Base-by-base conservation (phyloP, 306 rosid genomes). In the Arachis hypogaea region DNA sequence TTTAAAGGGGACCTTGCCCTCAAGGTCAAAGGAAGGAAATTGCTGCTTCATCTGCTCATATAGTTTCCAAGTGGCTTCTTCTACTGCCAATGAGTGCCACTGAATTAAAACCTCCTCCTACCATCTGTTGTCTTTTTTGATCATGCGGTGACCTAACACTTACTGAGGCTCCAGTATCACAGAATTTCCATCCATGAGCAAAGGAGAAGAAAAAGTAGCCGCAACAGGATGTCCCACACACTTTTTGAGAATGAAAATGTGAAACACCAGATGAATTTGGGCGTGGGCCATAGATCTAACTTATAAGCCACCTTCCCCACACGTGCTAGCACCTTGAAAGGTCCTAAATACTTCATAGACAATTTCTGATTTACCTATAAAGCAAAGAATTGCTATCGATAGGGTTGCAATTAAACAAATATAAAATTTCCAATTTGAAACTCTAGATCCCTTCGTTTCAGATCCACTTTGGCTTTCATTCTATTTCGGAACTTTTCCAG, bases 381-480 rank as follows among this genome's bases (percentile, higher is more conserved):
- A 7, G 44, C 44, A 4, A 41, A 4, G 0, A 4, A 41, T 4
- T 7, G 1, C 3, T 66, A 11, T 0, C 28, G 0, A 1, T 66
- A 49, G 7, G 59, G 71, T 1, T 49, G 59, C 11, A 49, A 5
- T 2, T 49, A 45, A 0, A 66, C 22, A 22, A 9, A 11, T 0
- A 66, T 56, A 7, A 0, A 66, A 5, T 14, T 1, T 0, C 7
- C 57, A 1, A 66, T 22, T 0, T 3, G 6, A 9, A 9, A 46
- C 0, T 0, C 0, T 2, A 66, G 22, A 0, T 66, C 28, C 28
- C 42, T 0, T 5, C 11, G 0, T 56, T 22, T 2, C 0, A 0
- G 1, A 28, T 28, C 12, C 2, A 10, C 43, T 9, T 0, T 5
- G 0, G 0, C 0, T 3, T 66, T 66, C 57, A 66, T 22, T 0